Percentiles rank a stretch among this genome's conserved stretches.
Evolutionary conservation across 2,329 filamentous ascomycete genomes (phyloP).

Genomic region (Calonectria hongkongensis): DNA sequence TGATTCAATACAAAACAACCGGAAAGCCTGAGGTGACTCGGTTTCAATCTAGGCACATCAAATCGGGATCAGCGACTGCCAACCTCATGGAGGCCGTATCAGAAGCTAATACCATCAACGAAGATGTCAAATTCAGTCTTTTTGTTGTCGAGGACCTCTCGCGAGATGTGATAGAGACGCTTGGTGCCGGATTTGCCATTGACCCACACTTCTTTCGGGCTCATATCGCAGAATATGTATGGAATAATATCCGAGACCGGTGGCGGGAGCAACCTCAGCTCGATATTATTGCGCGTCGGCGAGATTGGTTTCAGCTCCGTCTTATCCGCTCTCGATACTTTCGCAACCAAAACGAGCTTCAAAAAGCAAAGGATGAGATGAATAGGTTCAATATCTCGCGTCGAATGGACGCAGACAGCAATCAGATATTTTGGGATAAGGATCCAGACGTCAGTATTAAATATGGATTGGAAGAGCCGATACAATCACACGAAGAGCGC

Average conservation of each 20-base stretch:
- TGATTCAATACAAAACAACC: not conserved
- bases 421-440: slow-evolving; percentile 12
- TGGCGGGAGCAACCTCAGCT: not conserved
- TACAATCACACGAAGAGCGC: not conserved
- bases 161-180: slow-evolving; percentile 3
- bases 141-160: slow-evolving; percentile 9
- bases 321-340: not conserved
- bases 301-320: not conserved
- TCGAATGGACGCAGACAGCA: not conserved
- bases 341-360: not conserved
- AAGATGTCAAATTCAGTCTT: not conserved
- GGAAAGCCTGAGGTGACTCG: not conserved
- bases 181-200: not conserved
- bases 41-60: not conserved
- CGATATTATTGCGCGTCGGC: not conserved
- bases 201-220: slow-evolving; percentile 11
- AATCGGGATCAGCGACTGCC: not conserved
- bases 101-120: not conserved
- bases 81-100: not conserved
- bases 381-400: not conserved
- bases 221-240: not conserved
- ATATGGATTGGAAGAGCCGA: not conserved
- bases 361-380: not conserved
- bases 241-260: slow-evolving; percentile 9
- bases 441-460: not conserved